Percentiles rank a stretch among this genome's conserved stretches.
These are phyloP conservation scores for Oidium heveae DNA, from an alignment of 2,329 filamentous ascomycete species.

Conservation along the genomic window DNA sequence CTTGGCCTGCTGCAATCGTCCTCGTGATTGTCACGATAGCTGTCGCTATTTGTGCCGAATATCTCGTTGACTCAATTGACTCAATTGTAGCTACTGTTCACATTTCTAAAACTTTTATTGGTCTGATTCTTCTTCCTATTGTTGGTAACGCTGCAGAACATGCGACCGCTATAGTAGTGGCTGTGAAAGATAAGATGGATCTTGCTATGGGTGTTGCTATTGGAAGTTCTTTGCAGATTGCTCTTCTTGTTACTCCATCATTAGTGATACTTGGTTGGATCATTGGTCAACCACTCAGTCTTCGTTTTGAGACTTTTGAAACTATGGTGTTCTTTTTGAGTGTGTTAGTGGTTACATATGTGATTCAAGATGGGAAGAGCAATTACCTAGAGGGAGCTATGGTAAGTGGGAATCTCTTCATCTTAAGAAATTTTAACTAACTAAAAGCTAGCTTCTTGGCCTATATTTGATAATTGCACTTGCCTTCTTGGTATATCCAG, in stretches of 20 bases:
- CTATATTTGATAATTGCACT: slow-evolving; percentile 31
- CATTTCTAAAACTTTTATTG: slow-evolving; percentile 62
- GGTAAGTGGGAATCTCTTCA: slow-evolving; percentile 8
- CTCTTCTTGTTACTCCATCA: slow-evolving; percentile 56
- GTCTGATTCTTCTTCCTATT: slow-evolving; percentile 54
- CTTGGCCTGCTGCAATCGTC: slow-evolving; percentile 18
- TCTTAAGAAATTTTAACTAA: background rate
- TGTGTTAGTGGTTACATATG: slow-evolving; percentile 50
- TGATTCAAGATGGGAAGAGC: slow-evolving; percentile 56
- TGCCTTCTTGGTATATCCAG: slow-evolving; percentile 34
- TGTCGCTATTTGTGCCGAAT: slow-evolving; percentile 52
- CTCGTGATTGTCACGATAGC: slow-evolving; percentile 44
- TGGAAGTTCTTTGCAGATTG: slow-evolving; percentile 62
- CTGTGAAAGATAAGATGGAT: slow-evolving; percentile 52
- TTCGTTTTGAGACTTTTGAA: slow-evolving; percentile 62
- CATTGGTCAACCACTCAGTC: slow-evolving; percentile 40
- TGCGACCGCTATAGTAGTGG: slow-evolving; percentile 58
- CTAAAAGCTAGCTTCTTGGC: slow-evolving; percentile 23
- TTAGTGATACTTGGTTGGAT: slow-evolving; percentile 61
- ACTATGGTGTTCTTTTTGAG: slow-evolving; percentile 56
- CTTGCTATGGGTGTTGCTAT: slow-evolving; percentile 58
- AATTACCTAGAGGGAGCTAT: slow-evolving; percentile 69
- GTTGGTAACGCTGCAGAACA: slow-evolving; percentile 63
- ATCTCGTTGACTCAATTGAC: slow-evolving; percentile 54
- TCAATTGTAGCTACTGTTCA: slow-evolving; percentile 40